Evolutionary conservation across 1,139 yeast species (phyloP).

Genomic region (Diutina rugosa): DNA sequence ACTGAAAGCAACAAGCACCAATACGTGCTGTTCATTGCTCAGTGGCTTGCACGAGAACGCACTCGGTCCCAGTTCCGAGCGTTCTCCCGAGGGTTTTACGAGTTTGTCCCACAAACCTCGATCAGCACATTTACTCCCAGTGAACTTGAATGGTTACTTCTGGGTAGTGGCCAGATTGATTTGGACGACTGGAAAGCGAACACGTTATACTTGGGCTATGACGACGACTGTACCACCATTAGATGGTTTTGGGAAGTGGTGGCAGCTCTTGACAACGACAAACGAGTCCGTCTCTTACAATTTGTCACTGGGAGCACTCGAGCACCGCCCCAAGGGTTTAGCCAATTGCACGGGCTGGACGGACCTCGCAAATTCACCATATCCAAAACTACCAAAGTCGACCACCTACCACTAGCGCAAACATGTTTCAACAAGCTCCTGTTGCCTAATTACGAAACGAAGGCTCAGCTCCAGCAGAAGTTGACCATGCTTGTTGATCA

Average conservation of each 20-base stretch:
- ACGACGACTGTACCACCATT: slow-evolving; percentile 88
- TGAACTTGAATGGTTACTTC: slow-evolving; percentile 88
- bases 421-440: slow-evolving; percentile 92
- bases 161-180: slow-evolving; percentile 96
- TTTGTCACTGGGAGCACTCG: slow-evolving; percentile 98
- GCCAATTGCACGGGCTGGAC: slow-evolving; percentile 95
- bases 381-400: slow-evolving; percentile 91
- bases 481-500: slow-evolving; percentile 82
- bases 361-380: slow-evolving; percentile 98
- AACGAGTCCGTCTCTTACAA: slow-evolving; percentile 87
- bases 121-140: slow-evolving; percentile 96
- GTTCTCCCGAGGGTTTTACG: slow-evolving; percentile 93
- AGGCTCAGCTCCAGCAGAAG: slow-evolving; percentile 65
- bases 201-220: slow-evolving; percentile 95
- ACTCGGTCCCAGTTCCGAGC: slow-evolving; percentile 94
- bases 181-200: slow-evolving; percentile 98
- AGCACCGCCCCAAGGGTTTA: slow-evolving; percentile 96
- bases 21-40: slow-evolving; percentile 87
- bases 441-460: slow-evolving; percentile 70
- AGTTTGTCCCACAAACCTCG: slow-evolving; percentile 89
- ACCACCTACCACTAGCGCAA: slow-evolving; percentile 91
- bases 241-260: slow-evolving; percentile 98
- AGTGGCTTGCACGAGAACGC: slow-evolving; percentile 89
- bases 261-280: slow-evolving; percentile 90
- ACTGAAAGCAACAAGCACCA: slow-evolving; percentile 91